Conservation (phyloP, 192 early-diverging fungal species). For the Backusella liffmaniae region DNA sequence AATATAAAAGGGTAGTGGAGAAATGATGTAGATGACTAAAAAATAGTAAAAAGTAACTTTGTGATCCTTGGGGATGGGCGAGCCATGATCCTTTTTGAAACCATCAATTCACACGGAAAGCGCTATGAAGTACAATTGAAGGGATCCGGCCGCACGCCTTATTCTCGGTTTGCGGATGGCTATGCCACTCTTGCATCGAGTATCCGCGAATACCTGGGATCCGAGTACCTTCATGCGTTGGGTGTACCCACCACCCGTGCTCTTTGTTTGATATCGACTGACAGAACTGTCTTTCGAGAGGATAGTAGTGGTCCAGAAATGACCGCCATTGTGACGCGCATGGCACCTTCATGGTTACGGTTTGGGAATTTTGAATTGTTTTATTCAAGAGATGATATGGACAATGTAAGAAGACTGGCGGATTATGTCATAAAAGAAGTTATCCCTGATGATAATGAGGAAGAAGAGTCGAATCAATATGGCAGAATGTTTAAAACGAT, state of each 20-base stretch:
- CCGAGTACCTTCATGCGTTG: conserved; percentile 71
- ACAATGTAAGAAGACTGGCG: conserved; percentile 55
- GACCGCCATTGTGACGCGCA: conserved; percentile 73
- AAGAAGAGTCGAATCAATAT: conserved; percentile 49
- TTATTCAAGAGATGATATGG: conserved; percentile 59
- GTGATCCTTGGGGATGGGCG: conserved; percentile 85
- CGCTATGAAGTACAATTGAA: conserved; percentile 83
- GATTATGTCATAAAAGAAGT: conserved; percentile 69
- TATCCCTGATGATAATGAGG: conserved; percentile 34
- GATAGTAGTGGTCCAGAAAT: conserved; percentile 54
- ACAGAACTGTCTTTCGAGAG: conserved; percentile 60
- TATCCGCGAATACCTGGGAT: conserved; percentile 80
- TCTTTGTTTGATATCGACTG: conserved; percentile 66
- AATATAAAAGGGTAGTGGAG: background rate
- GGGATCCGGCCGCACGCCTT: conserved; percentile 83
- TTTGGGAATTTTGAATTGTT: conserved; percentile 88
- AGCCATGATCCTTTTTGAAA: conserved; percentile 71
- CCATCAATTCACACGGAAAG: conserved; percentile 31
- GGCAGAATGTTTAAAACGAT: conserved; percentile 55
- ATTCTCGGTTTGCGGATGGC: conserved; percentile 84
- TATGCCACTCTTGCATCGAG: conserved; percentile 81
- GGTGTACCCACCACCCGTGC: conserved; percentile 76
- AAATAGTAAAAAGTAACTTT: conserved; percentile 42
- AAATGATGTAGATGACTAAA: background rate
- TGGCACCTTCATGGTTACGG: conserved; percentile 81